Percentiles rank a stretch among this genome's conserved stretches.
Evolutionary conservation across 1,284 basidiomycete genomes (phyloP).

Genomic region (Takashimella koratensis): DNA sequence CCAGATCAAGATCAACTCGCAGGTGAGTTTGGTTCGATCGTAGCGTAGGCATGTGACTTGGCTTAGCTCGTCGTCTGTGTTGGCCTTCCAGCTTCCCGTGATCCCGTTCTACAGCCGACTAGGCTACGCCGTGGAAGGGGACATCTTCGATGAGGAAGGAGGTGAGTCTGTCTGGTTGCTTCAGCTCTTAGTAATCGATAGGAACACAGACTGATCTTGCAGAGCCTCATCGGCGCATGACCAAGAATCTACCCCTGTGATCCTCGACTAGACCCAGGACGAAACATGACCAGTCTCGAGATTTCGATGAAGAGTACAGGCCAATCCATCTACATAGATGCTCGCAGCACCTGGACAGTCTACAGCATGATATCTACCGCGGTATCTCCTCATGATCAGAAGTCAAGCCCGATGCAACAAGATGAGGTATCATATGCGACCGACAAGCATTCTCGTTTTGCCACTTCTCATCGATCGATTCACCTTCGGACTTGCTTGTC

Average conservation of each 20-base stretch:
- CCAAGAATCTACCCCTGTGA: background rate
- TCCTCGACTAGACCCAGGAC: no score
- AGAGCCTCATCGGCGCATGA: background rate
- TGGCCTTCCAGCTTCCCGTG: constrained; percentile 42
- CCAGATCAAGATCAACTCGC: constrained; percentile 35
- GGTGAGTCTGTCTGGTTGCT: constrained; percentile 48
- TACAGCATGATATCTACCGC: no score
- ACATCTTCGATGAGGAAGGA: constrained; percentile 65
- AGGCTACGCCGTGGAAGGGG: constrained; percentile 52
- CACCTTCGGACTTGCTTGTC: constrained; percentile 17
- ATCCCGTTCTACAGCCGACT: constrained; percentile 55
- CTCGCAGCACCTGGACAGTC: no score
- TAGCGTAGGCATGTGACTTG: background rate
- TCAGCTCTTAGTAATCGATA: no score
- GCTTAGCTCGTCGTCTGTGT: background rate
- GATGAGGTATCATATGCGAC: no score
- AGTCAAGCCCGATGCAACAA: no score
- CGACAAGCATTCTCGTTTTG: no score
- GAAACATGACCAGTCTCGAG: no score
- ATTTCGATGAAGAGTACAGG: no score
- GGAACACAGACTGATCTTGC: background rate
- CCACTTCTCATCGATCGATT: no score
- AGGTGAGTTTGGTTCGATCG: constrained; percentile 20
- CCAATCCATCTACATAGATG: no score
- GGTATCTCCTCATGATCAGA: no score